phyloP scores from a whole-genome alignment of 257 asterid species.

The Ilex aquifolium region DNA sequence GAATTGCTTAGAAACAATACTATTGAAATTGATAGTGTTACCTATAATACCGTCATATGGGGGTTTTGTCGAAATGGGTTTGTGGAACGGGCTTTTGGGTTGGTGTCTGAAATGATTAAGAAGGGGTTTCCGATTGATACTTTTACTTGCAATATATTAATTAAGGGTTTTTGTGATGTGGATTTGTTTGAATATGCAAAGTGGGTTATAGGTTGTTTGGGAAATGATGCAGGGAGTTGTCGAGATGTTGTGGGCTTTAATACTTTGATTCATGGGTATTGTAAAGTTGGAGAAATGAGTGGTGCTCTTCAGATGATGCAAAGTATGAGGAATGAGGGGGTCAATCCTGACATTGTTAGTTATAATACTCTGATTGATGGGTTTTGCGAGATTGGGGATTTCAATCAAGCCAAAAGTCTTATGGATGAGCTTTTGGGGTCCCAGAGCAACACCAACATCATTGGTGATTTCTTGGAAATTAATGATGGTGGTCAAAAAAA shows the following conservation, averaged over 20 bases:
- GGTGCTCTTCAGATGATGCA: constrained; percentile 45
- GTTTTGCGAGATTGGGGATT: constrained; percentile 63
- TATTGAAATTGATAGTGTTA: constrained; percentile 47
- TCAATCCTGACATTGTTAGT: constrained; percentile 56
- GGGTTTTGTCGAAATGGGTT: constrained; percentile 59
- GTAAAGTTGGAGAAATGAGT: constrained; percentile 47
- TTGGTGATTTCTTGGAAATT: not conserved
- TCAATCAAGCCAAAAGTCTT: constrained; percentile 55
- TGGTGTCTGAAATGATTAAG: constrained; percentile 77
- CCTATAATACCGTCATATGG: constrained; percentile 90
- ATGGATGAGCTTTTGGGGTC: constrained; percentile 47
- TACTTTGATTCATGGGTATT: constrained; percentile 58
- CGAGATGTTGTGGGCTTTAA: constrained; percentile 65
- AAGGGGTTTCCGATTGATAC: constrained; percentile 39
- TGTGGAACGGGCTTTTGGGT: constrained; percentile 56
- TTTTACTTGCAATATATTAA: constrained; percentile 67
- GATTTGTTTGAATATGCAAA: constrained; percentile 59
- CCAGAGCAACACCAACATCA: not conserved
- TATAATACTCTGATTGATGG: constrained; percentile 70
- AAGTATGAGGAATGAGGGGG: constrained; percentile 48
- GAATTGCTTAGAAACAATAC: constrained; percentile 39
- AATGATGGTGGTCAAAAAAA: not conserved
- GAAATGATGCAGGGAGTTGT: constrained; percentile 18
- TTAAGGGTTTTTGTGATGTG: constrained; percentile 76
- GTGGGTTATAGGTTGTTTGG: constrained; percentile 49